These are phyloP conservation scores for Penicillium sp. DNA, from an alignment of 2,329 filamentous ascomycete genomes.

Conservation along the genomic window DNA sequence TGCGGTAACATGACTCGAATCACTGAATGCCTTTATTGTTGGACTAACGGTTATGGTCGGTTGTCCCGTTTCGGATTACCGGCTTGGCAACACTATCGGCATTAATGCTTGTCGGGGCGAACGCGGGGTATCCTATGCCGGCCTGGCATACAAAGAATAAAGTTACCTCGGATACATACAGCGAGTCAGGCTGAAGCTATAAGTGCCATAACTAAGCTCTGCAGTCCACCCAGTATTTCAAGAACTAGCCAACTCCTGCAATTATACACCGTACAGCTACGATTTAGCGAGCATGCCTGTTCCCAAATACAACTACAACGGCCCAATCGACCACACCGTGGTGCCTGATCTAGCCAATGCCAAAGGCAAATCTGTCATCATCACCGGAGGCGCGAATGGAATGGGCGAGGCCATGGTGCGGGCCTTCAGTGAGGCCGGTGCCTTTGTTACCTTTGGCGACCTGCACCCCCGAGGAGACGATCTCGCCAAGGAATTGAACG, in stretches of 20 bases:
- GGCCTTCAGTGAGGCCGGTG: conserved; percentile 32
- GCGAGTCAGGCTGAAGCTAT: background rate
- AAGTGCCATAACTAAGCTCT: background rate
- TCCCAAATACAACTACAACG: background rate
- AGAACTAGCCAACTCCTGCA: background rate
- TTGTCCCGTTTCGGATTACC: background rate
- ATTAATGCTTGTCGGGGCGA: background rate
- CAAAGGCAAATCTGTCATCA: conserved; percentile 6
- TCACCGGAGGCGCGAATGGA: conserved; percentile 24
- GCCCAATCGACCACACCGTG: background rate
- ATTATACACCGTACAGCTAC: background rate
- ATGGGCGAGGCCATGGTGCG: conserved; percentile 35
- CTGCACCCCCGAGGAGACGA: conserved; percentile 5
- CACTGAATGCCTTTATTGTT: background rate
- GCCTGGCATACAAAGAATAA: background rate
- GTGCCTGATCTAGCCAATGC: background rate
- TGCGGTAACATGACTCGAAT: background rate
- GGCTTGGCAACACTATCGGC: background rate
- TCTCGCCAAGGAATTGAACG: background rate
- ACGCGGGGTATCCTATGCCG: background rate
- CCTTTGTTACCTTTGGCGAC: conserved; percentile 36
- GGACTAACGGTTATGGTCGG: background rate
- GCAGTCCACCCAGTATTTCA: background rate
- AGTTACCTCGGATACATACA: background rate
- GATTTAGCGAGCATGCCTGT: background rate